Evolutionary conservation across 805 yeast species (phyloP), one percentile per base, ranked within the genome.

Genomic region (Yamadazyma laniorum): DNA sequence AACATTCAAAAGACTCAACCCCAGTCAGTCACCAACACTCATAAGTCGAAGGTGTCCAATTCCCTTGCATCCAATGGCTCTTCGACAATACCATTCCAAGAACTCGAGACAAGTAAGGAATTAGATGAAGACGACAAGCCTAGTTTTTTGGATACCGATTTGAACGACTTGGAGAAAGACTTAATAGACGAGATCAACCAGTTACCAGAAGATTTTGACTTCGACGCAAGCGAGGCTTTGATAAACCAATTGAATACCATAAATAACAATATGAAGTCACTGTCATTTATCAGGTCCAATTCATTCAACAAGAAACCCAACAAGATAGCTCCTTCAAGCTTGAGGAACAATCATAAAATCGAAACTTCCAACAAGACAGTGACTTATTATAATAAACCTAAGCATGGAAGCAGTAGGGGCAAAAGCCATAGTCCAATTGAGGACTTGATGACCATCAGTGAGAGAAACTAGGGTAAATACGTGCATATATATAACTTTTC

Each of bases 161-260:
- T 44, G 13, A 35, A 32, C 25, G 43, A 37, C 9, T 31, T 52
- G 27, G 61, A 62, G 31, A 53, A 61, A 32, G 67, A 61, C 25
- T 35, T 63, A 2, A 44, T 65, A 3, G 71, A 64, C 40, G 71
- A 65, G 44, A 51, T 62, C 12, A 65, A 65, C 38, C 53, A 49
- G 45, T 32, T 65, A 4, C 68, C 70, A 0, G 66, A 55, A 35
- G 72, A 66, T 45, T 66, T 49, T 45, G 72, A 67, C 37, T 65
- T 65, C 40, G 61, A 58, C 18, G 44, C 44, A 1, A 39, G 32
- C 22, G 40, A 43, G 29, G 47, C 37, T 8, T 8, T 43, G 3
- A 13, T 40, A 13, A 22, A 40, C 17, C 50, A 43, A 34, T 64
- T 62, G 17, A 48, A 55, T 23, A 45, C 49, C 8, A 44, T 39